These are phyloP conservation scores for Stephanodiscus minutulus DNA, from an alignment of 108 stramenopile species.

Conservation along the genomic window DNA sequence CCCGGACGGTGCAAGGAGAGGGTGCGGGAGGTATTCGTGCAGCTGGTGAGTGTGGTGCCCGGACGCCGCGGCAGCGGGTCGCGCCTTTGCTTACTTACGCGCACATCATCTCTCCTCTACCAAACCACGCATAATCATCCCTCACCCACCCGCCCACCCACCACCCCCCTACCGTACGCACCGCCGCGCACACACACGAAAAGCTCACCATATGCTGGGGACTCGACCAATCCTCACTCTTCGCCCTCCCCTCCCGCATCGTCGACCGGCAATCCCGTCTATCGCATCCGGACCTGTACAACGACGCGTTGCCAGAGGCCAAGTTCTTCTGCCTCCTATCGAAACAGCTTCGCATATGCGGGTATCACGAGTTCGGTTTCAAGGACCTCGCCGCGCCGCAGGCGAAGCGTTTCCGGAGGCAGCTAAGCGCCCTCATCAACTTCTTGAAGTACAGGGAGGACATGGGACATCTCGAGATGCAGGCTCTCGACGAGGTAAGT, in stretches of 20 bases:
- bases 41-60: conserved; percentile 54
- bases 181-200: no score
- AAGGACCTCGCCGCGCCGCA: conserved; percentile 81
- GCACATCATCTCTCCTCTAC: no score
- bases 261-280: conserved; percentile 44
- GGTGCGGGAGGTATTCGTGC: conserved; percentile 73
- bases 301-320: conserved; percentile 80
- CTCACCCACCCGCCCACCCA: no score
- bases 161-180: no score
- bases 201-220: conserved; percentile 68
- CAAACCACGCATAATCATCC: no score
- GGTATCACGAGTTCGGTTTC: conserved; percentile 87
- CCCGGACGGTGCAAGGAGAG: conserved; percentile 83
- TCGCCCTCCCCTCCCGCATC: conserved; percentile 33
- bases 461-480: conserved; percentile 67
- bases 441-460: conserved; percentile 94
- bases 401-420: conserved; percentile 75
- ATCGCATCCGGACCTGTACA: conserved; percentile 82
- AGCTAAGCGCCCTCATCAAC: conserved; percentile 94
- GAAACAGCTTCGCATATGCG: conserved; percentile 86
- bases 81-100: no score
- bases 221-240: conserved; percentile 51
- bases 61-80: no score
- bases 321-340: conserved; percentile 75
- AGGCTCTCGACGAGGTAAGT: conserved; percentile 50